A percentile compares a stretch with the other conserved stretches of the same genome.
These are phyloP conservation scores for Phaeosphaeria sp. DNA, from an alignment of 2,329 filamentous ascomycete species.

Conservation along the genomic window DNA sequence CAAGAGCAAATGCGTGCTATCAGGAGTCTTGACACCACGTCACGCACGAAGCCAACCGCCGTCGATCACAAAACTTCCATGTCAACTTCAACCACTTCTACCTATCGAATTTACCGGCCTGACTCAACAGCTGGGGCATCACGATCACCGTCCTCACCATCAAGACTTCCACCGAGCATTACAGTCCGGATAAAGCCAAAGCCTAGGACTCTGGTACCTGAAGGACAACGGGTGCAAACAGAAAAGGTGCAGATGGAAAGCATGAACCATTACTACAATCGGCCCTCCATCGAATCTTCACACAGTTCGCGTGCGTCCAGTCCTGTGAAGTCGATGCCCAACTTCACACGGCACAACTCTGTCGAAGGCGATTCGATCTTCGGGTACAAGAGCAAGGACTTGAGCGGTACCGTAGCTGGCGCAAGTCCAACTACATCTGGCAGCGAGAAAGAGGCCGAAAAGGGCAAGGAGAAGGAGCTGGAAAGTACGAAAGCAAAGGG, in stretches of 20 bases:
- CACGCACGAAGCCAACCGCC: slow-evolving; percentile 21
- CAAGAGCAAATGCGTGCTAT: slow-evolving; percentile 3
- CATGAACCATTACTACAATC: slow-evolving; percentile 21
- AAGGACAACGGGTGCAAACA: slow-evolving; percentile 17
- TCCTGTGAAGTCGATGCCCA: slow-evolving; percentile 28
- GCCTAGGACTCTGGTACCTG: neutral
- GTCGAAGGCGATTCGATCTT: slow-evolving; percentile 32
- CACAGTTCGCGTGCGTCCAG: slow-evolving; percentile 25
- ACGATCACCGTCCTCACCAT: slow-evolving; percentile 9
- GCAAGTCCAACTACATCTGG: slow-evolving; percentile 4
- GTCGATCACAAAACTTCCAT: neutral
- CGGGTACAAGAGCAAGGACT: slow-evolving; percentile 23
- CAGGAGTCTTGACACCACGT: slow-evolving; percentile 13
- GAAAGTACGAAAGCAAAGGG: neutral
- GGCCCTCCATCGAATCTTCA: slow-evolving; percentile 5
- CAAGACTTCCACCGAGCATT: slow-evolving; percentile 19
- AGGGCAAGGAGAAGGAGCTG: neutral
- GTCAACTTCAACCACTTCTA: slow-evolving; percentile 1
- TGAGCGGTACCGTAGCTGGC: slow-evolving; percentile 16
- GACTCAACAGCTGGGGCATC: slow-evolving; percentile 19
- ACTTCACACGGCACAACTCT: slow-evolving; percentile 29
- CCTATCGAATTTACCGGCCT: slow-evolving; percentile 7
- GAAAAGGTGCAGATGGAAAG: slow-evolving; percentile 25
- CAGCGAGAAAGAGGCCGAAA: slow-evolving; percentile 12
- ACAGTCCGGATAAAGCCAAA: slow-evolving; percentile 30